Percentiles rank a stretch among this genome's conserved stretches.
Evolutionary conservation across 345 rosid species (phyloP).

Genomic region (Murraya koenigii): DNA sequence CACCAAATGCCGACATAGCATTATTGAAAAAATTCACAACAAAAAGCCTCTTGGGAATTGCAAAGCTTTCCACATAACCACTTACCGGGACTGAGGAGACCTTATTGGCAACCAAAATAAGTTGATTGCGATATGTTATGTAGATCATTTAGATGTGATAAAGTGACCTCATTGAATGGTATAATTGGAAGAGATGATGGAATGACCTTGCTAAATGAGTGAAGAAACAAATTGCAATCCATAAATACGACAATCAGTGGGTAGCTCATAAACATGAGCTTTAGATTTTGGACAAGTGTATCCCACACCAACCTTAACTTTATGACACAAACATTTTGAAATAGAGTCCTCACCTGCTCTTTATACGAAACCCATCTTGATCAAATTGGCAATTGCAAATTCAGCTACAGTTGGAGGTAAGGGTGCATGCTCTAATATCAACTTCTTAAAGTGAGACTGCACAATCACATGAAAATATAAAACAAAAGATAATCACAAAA

Average conservation of each 20-base stretch:
- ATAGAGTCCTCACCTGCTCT: constrained; percentile 79
- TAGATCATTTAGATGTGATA: constrained; percentile 33
- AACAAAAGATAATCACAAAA: neutral
- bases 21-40: neutral
- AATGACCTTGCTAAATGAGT: constrained; percentile 93
- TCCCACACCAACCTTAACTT: constrained; percentile 76
- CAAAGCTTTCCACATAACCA: neutral
- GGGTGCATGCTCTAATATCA: constrained; percentile 88
- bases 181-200: constrained; percentile 91
- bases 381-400: constrained; percentile 77
- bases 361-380: constrained; percentile 96
- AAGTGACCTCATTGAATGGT: constrained; percentile 68
- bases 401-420: constrained; percentile 97
- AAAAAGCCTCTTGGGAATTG: neutral
- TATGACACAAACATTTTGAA: constrained; percentile 91
- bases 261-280: constrained; percentile 91
- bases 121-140: constrained; percentile 35
- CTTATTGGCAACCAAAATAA: constrained; percentile 89
- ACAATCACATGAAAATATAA: neutral
- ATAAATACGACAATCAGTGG: constrained; percentile 83
- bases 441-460: constrained; percentile 80
- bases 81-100: constrained; percentile 61
- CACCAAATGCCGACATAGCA: neutral
- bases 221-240: constrained; percentile 96
- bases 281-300: constrained; percentile 94